Evolutionary conservation across 2,329 filamentous ascomycete species (phyloP).

Genomic region (Coniochaeta pulveracea): DNA sequence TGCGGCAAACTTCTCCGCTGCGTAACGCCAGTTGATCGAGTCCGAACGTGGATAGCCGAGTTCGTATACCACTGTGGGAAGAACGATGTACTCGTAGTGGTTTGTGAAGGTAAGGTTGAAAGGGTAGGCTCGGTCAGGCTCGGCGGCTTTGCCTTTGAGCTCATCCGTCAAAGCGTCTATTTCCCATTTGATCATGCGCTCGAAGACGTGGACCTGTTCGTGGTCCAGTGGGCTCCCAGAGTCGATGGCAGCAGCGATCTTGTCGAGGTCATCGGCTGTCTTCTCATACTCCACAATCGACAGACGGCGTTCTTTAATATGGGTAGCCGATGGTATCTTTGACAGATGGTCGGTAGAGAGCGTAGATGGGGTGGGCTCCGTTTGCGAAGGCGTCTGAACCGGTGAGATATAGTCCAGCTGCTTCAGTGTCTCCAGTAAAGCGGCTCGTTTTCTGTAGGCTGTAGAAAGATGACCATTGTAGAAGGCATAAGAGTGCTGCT

Average conservation of each 20-base stretch:
- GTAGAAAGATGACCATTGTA: conserved; percentile 66
- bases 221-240: conserved; percentile 46
- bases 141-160: conserved; percentile 49
- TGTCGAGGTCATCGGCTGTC: conserved; percentile 37
- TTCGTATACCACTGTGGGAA: conserved; percentile 72
- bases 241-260: conserved; percentile 50
- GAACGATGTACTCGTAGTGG: conserved; percentile 60
- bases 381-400: conserved; percentile 28
- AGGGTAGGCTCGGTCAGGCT: conserved; percentile 44
- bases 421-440: conserved; percentile 37
- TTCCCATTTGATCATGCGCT: conserved; percentile 55
- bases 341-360: conserved; percentile 34
- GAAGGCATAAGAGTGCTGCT: conserved; percentile 70
- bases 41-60: conserved; percentile 62
- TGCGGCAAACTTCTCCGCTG: conserved; percentile 58
- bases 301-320: conserved; percentile 28
- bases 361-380: conserved; percentile 26
- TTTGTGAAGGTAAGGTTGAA: conserved; percentile 54
- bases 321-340: conserved; percentile 25
- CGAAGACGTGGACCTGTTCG: conserved; percentile 52
- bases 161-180: conserved; percentile 54
- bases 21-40: conserved; percentile 62
- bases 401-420: conserved; percentile 44
- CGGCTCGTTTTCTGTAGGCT: conserved; percentile 37
- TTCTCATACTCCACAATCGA: conserved; percentile 18